phyloP scores from a whole-genome alignment of 139 green algal species.

The Penium margaritaceum region DNA sequence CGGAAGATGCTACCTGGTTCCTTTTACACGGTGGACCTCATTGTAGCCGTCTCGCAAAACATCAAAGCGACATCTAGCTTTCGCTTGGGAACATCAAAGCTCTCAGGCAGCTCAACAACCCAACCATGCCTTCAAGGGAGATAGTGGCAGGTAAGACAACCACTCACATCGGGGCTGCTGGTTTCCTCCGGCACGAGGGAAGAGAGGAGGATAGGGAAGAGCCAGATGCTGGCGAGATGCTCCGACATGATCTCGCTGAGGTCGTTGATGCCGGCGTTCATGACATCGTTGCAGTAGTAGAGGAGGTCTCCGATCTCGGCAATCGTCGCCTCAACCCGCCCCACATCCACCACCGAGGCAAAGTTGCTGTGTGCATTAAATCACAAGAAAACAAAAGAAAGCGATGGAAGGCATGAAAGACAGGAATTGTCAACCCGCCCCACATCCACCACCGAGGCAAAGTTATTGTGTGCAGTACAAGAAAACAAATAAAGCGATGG shows the following conservation, averaged over 20 bases:
- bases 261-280: conserved; percentile 41
- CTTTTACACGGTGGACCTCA: no score
- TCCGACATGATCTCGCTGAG: conserved; percentile 37
- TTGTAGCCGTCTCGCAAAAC: no score
- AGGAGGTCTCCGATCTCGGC: conserved; percentile 87
- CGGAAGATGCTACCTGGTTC: no score
- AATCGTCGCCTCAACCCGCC: conserved; percentile 66
- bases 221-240: conserved; percentile 29
- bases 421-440: conserved; percentile 63
- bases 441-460: neutral
- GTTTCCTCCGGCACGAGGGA: conserved; percentile 16
- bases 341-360: conserved; percentile 3
- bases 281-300: conserved; percentile 85
- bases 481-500: no score
- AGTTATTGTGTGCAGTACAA: conserved; percentile 13
- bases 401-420: conserved; percentile 28
- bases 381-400: conserved; percentile 2
- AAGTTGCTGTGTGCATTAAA: conserved; percentile 1
- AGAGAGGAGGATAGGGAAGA: conserved; percentile 32
- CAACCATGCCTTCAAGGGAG: no score
- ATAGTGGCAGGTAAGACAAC: no score
- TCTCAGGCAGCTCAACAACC: no score
- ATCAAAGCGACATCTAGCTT: no score
- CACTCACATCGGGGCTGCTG: conserved; percentile 13
- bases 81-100: no score